Evolutionary conservation across 2,329 filamentous ascomycete species (phyloP), one percentile per base, ranked within the genome.

Genomic region (Phialemonium atrogriseum): DNA sequence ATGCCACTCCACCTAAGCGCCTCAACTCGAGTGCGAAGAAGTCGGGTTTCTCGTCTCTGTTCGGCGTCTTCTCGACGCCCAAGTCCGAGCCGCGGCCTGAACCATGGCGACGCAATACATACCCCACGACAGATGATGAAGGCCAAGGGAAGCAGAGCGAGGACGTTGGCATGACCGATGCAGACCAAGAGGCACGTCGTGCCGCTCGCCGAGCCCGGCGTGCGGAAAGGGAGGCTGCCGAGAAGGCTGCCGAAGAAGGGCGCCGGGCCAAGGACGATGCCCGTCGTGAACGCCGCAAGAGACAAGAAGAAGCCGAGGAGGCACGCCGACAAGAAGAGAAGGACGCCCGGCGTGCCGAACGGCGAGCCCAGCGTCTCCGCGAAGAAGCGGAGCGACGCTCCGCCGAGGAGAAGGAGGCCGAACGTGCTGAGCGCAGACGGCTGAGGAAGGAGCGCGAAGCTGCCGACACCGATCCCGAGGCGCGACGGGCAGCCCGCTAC

Each of bases 21-120:
- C 71, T 75, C 22, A 73, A 68, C 42, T 80, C 79, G 4, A 70
- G 60, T 33, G 65, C 76, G 4, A 81, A 77, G 48, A 56, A 74
- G 32, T 67, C 64, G 48, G 70, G 68, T 4, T 54, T 80, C 15
- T 63, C 69, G 16, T 68, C 73, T 17, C 61, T 86, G 5, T 77
- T 87, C 42, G 74, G 75, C 30, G 73, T 79, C 10, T 58, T 55
- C 35, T 67, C 65, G 39, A 62, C 63, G 29, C 55, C 65, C 7
- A 64, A 61, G 39, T 44, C 62, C 10, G 63, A 68, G 25, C 40
- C 46, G 6, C 48, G 52, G 30, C 45, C 46, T 30, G 51, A 52
- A 33, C 42, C 46, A 4, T n/a, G 21, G n/a, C 69, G 72, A 10
- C 66, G 69, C 13, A 64, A 57, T 38, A 71, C 67, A 8, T 63